A percentile compares a stretch with the other conserved stretches of the same genome.
phyloP scores from a whole-genome alignment of 2,329 filamentous ascomycete genomes.

The Phoma sp. region DNA sequence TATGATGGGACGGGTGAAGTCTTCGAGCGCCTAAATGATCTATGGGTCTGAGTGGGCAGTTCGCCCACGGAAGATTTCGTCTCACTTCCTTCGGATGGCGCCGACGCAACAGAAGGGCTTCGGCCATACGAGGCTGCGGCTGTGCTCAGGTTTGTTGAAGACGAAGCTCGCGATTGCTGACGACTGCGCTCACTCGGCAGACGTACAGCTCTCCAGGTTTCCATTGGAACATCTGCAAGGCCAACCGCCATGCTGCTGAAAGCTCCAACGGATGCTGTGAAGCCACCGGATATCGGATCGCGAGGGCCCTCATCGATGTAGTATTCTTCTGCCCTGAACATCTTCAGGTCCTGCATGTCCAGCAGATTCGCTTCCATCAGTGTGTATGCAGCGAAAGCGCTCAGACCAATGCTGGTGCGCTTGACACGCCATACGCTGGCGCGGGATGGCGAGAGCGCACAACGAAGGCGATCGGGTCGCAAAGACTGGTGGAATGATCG shows the following conservation, averaged over 20 bases:
- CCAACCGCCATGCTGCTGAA: constrained; percentile 68
- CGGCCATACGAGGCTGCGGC: background rate
- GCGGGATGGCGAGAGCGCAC: constrained; percentile 29
- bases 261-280: constrained; percentile 65
- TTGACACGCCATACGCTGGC: constrained; percentile 33
- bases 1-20: background rate
- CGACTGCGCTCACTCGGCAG: constrained; percentile 7
- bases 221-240: constrained; percentile 69
- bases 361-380: constrained; percentile 24
- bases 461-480: constrained; percentile 32
- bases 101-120: background rate
- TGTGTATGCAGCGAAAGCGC: constrained; percentile 32
- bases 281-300: constrained; percentile 26
- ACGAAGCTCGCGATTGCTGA: background rate
- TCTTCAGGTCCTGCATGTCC: constrained; percentile 25
- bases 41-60: background rate
- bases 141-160: background rate
- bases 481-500: constrained; percentile 33
- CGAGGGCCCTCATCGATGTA: constrained; percentile 21
- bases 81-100: background rate
- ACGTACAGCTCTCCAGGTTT: constrained; percentile 51
- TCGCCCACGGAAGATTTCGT: background rate
- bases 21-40: background rate
- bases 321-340: constrained; percentile 23
- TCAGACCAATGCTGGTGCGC: constrained; percentile 27